These are phyloP conservation scores for Fusarium algeriense DNA, from an alignment of 2,329 filamentous ascomycete species.

Conservation along the genomic window DNA sequence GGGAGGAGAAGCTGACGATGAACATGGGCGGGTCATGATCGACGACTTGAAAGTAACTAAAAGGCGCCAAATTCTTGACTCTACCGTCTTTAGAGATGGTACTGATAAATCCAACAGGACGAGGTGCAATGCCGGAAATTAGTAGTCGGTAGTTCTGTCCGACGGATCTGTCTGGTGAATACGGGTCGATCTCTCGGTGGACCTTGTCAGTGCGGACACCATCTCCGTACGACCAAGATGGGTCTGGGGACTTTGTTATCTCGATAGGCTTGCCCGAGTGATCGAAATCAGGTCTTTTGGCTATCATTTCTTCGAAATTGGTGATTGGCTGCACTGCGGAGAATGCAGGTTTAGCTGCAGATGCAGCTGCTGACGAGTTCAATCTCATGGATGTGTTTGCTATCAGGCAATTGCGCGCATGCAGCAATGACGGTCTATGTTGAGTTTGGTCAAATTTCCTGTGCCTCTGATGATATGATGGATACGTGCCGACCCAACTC, in stretches of 20 bases:
- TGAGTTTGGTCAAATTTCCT: not conserved
- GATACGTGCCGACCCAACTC: not conserved
- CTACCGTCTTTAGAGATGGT: constrained; percentile 69
- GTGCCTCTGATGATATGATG: not conserved
- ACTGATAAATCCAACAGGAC: constrained; percentile 76
- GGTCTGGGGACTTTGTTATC: constrained; percentile 53
- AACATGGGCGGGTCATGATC: constrained; percentile 91
- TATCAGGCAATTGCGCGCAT: not conserved
- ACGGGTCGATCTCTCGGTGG: constrained; percentile 83
- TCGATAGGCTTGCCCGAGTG: constrained; percentile 36
- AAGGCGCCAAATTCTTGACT: constrained; percentile 82
- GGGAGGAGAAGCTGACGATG: constrained; percentile 65
- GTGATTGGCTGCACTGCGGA: constrained; percentile 41
- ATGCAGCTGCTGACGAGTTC: constrained; percentile 27
- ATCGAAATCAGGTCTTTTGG: constrained; percentile 45
- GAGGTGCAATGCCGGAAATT: constrained; percentile 81
- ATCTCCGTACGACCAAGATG: constrained; percentile 62
- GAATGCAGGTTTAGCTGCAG: constrained; percentile 34
- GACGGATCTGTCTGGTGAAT: constrained; percentile 74
- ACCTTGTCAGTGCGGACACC: constrained; percentile 46
- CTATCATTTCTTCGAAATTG: constrained; percentile 43
- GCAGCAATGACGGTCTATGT: not conserved
- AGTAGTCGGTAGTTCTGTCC: constrained; percentile 87
- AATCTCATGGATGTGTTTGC: constrained; percentile 1
- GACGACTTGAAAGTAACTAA: constrained; percentile 86